These are phyloP conservation scores for Xylaria sp. DNA, from an alignment of 2,329 filamentous ascomycete genomes.

Conservation along the genomic window DNA sequence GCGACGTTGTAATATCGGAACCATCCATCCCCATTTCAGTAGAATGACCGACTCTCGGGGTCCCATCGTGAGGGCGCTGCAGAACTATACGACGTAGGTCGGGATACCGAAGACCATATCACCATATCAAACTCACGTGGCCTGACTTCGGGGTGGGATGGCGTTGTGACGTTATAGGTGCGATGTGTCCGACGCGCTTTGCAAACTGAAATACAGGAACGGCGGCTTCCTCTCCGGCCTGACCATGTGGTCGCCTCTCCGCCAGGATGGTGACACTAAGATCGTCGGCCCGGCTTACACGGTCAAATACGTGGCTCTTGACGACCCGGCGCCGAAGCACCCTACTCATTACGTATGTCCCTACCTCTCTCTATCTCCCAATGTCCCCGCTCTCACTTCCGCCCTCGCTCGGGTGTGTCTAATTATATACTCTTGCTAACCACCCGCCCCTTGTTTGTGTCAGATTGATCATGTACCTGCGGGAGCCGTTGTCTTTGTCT, in stretches of 20 bases:
- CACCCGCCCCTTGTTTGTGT: too few species aligned
- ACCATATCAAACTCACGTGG: not conserved
- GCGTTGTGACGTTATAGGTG: conserved; percentile 48
- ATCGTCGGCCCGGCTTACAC: conserved; percentile 66
- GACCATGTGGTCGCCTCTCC: conserved; percentile 64
- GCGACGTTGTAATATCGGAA: not conserved
- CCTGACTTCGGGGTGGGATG: conserved; percentile 6
- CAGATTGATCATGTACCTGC: conserved; percentile 61
- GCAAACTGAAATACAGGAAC: conserved; percentile 59
- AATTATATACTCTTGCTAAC: conserved; percentile 19
- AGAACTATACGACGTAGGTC: conserved; percentile 50
- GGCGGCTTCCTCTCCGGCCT: conserved; percentile 65
- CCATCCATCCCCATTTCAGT: conserved; percentile 17
- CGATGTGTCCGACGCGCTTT: conserved; percentile 63
- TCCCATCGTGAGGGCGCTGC: conserved; percentile 48
- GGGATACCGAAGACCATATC: not conserved
- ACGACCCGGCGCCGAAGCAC: conserved; percentile 58
- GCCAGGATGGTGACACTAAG: conserved; percentile 61
- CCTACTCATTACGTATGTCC: conserved; percentile 58
- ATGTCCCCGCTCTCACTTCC: too few species aligned
- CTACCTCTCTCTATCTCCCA: not conserved
- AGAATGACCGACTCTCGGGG: conserved; percentile 43
- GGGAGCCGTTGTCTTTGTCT: conserved; percentile 62
- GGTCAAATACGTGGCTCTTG: conserved; percentile 60
- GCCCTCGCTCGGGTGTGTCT: not conserved